Conservation (phyloP, 768 basidiomycete genomes). For the Cystofilobasidium ferigula region DNA sequence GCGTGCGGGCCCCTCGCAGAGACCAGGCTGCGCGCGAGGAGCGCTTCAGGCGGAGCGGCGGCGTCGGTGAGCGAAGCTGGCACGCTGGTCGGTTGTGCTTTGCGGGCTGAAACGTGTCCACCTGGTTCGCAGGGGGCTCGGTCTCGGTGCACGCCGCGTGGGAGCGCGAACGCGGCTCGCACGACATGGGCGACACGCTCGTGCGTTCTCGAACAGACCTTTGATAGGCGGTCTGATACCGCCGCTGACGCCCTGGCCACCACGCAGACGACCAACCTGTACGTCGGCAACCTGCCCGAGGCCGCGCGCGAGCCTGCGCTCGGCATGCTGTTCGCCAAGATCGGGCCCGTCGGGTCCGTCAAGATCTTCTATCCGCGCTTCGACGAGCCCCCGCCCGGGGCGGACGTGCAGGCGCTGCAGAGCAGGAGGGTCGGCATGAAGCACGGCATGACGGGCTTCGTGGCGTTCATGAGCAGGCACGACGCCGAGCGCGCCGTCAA, state of each 20-base stretch:
- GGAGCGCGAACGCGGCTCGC: conserved; percentile 79
- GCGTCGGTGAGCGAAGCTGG: neutral
- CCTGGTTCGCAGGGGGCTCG: conserved; percentile 5
- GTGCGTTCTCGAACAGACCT: conserved; percentile 44
- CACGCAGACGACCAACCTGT: conserved; percentile 96
- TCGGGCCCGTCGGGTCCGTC: conserved; percentile 87
- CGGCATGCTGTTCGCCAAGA: conserved; percentile 80
- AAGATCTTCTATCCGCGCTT: conserved; percentile 97
- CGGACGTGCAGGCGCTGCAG: conserved; percentile 64
- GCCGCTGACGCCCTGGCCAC: no score
- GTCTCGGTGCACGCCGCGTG: conserved; percentile 48
- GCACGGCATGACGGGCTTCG: conserved; percentile 82
- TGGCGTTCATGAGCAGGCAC: conserved; percentile 85
- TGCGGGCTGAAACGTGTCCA: conserved; percentile 25
- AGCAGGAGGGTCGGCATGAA: conserved; percentile 51
- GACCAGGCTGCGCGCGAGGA: conserved; percentile 88
- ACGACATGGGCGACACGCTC: conserved; percentile 76
- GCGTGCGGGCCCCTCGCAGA: conserved; percentile 42
- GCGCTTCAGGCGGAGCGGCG: conserved; percentile 45
- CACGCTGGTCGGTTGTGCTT: neutral
- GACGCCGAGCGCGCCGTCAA: conserved; percentile 82
- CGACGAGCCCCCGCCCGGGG: conserved; percentile 54
- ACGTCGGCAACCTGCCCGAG: conserved; percentile 82
- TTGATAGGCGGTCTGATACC: conserved; percentile 16
- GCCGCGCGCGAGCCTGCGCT: conserved; percentile 75